Conservation (phyloP, 257 asterid species). For the Ehretia macrophylla region DNA sequence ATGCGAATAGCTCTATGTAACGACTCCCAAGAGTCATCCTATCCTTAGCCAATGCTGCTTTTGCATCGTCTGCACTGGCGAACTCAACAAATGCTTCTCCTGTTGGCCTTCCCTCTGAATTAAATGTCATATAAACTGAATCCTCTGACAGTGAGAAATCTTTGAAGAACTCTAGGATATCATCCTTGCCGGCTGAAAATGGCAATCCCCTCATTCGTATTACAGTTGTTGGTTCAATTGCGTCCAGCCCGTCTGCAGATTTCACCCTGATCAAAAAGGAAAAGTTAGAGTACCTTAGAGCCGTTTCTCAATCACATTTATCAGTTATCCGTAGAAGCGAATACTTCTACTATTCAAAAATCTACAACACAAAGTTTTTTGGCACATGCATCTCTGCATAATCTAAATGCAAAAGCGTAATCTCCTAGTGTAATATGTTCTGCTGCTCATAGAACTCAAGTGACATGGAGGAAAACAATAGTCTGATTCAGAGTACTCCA, state of each 20-base stretch:
- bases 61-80: constrained; percentile 60
- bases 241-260: constrained; percentile 55
- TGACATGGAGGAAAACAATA: too few relatives aligned
- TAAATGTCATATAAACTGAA: constrained; percentile 51
- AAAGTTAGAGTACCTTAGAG: constrained; percentile 5
- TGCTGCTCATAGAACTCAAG: too few relatives aligned
- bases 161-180: constrained; percentile 75
- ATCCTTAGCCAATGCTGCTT: constrained; percentile 76
- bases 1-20: constrained; percentile 73
- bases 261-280: constrained; percentile 40
- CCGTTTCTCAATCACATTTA: neutral
- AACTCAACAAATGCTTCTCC: constrained; percentile 98
- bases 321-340: neutral
- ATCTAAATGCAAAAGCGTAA: too few relatives aligned
- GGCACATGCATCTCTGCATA: too few relatives aligned
- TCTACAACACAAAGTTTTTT: too few relatives aligned
- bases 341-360: too few relatives aligned
- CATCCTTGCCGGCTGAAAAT: constrained; percentile 86
- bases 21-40: constrained; percentile 92
- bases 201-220: constrained; percentile 86
- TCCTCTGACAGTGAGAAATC: constrained; percentile 59
- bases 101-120: constrained; percentile 67
- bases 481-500: too few relatives aligned
- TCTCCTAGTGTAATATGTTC: too few relatives aligned
- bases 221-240: constrained; percentile 49